A percentile compares a stretch with the other conserved stretches of the same genome.
Evolutionary conservation across 1,139 yeast genomes (phyloP).

Genomic region (Candida tropicalis): DNA sequence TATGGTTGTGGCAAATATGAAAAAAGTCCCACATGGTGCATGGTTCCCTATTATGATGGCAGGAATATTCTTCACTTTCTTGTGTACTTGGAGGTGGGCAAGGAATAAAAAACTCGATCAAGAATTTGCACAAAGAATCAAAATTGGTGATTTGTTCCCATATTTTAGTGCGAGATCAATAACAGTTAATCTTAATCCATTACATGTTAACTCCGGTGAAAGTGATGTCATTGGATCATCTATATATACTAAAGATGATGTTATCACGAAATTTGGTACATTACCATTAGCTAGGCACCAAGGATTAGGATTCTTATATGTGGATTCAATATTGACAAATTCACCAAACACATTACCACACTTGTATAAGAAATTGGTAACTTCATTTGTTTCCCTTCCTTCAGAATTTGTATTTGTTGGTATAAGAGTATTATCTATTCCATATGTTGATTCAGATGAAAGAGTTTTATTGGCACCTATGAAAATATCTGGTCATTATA

Average conservation of each 20-base stretch:
- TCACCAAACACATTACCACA: conserved; percentile 48
- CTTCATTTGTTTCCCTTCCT: conserved; percentile 45
- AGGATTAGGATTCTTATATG: conserved; percentile 46
- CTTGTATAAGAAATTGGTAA: conserved; percentile 36
- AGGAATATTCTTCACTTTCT: conserved; percentile 30
- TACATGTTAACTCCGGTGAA: conserved; percentile 2
- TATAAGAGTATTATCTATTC: conserved; percentile 42
- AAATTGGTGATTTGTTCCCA: conserved; percentile 32
- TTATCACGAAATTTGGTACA: conserved; percentile 26
- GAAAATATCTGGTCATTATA: conserved; percentile 45
- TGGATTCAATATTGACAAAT: conserved; percentile 31
- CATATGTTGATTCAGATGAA: conserved; percentile 39
- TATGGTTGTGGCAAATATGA: conserved; percentile 49
- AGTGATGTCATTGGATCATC: background rate
- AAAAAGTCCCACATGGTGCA: conserved; percentile 58
- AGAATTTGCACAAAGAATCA: conserved; percentile 34
- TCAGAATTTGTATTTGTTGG: conserved; percentile 44
- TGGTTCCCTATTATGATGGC: conserved; percentile 58
- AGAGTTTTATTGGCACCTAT: conserved; percentile 42
- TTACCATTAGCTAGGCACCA: conserved; percentile 26
- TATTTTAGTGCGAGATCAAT: conserved; percentile 22
- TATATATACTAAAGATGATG: conserved; percentile 13
- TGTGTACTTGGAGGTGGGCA: conserved; percentile 52
- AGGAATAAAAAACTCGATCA: conserved; percentile 41
- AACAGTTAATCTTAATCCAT: conserved; percentile 23